These are phyloP conservation scores for Oropetium thomaeum DNA, from an alignment of 176 grass and related monocot species.

Conservation along the genomic window DNA sequence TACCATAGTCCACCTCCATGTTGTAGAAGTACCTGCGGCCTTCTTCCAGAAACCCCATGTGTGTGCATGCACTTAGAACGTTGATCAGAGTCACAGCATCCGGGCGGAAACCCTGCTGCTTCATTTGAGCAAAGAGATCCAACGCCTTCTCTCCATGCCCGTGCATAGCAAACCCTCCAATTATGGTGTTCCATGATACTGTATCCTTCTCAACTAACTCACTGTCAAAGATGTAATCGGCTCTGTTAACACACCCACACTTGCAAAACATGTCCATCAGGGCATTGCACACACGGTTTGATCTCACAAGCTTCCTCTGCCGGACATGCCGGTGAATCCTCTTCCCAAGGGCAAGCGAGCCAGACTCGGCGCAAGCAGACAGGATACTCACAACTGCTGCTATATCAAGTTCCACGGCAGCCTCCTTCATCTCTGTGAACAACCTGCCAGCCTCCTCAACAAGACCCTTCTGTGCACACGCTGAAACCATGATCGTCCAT, in stretches of 20 bases:
- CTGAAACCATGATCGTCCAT: slow-evolving; percentile 77
- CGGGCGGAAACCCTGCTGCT: slow-evolving; percentile 47
- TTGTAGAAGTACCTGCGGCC: slow-evolving; percentile 39
- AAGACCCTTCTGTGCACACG: slow-evolving; percentile 52
- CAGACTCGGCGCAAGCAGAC: slow-evolving; percentile 67
- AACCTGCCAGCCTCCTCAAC: slow-evolving; percentile 48
- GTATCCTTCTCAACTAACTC: slow-evolving; percentile 51
- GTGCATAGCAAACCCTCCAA: slow-evolving; percentile 78
- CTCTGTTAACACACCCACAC: slow-evolving; percentile 59
- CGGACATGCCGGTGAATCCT: slow-evolving; percentile 57
- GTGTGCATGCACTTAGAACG: slow-evolving; percentile 59
- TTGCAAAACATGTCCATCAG: slow-evolving; percentile 81
- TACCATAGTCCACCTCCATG: slow-evolving; percentile 58
- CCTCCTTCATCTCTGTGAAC: slow-evolving; percentile 60
- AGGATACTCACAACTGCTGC: slow-evolving; percentile 65
- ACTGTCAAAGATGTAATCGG: slow-evolving; percentile 60
- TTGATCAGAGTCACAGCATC: slow-evolving; percentile 68
- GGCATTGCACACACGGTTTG: slow-evolving; percentile 59
- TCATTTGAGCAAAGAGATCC: slow-evolving; percentile 66
- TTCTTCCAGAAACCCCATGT: slow-evolving; percentile 64
- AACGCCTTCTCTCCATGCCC: slow-evolving; percentile 58
- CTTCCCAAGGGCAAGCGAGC: slow-evolving; percentile 62
- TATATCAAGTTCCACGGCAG: slow-evolving; percentile 49
- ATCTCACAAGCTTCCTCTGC: slow-evolving; percentile 37
- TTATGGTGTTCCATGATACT: slow-evolving; percentile 78